A percentile compares a stretch with the other conserved stretches of the same genome.
Evolutionary conservation across 202 grass and related monocot genomes (phyloP).

Genomic region (Carex arenaria): DNA sequence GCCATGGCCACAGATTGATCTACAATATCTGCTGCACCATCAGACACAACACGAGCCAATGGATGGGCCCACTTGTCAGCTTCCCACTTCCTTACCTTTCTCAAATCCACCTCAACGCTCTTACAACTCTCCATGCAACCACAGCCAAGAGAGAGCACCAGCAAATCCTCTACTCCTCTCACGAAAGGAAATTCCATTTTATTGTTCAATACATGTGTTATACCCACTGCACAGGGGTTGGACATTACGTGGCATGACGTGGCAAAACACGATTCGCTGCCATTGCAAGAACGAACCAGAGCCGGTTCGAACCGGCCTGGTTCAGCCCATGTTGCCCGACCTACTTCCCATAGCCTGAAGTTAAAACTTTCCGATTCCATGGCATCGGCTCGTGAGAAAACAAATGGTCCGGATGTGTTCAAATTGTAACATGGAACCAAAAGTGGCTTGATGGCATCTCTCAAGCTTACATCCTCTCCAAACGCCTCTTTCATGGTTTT

Average conservation of each 20-base stretch:
- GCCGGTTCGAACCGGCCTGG: constrained; percentile 3
- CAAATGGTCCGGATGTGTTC: constrained; percentile 50
- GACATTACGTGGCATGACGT: constrained; percentile 43
- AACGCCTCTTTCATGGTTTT: constrained; percentile 39
- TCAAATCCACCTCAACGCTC: constrained; percentile 17
- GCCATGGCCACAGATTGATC: constrained; percentile 88
- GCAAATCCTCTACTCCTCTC: constrained; percentile 38
- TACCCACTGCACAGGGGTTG: constrained; percentile 51
- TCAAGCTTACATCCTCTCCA: constrained; percentile 42
- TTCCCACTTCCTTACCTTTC: constrained; percentile 46
- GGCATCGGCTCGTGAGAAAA: constrained; percentile 63
- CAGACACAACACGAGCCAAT: constrained; percentile 59
- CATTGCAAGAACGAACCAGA: constrained; percentile 37
- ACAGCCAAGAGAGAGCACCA: constrained; percentile 65
- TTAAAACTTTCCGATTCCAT: constrained; percentile 48
- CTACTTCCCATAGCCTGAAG: constrained; percentile 52
- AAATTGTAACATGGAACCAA: constrained; percentile 71
- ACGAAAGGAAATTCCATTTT: constrained; percentile 63
- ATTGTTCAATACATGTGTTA: constrained; percentile 77
- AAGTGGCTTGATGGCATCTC: constrained; percentile 51
- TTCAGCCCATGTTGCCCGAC: constrained; percentile 53
- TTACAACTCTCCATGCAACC: constrained; percentile 18
- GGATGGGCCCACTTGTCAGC: constrained; percentile 80
- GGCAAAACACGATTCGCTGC: constrained; percentile 30
- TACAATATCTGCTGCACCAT: constrained; percentile 82